Conservation (phyloP, 1,139 yeast species). For the Blastobotrys ciferrii region DNA sequence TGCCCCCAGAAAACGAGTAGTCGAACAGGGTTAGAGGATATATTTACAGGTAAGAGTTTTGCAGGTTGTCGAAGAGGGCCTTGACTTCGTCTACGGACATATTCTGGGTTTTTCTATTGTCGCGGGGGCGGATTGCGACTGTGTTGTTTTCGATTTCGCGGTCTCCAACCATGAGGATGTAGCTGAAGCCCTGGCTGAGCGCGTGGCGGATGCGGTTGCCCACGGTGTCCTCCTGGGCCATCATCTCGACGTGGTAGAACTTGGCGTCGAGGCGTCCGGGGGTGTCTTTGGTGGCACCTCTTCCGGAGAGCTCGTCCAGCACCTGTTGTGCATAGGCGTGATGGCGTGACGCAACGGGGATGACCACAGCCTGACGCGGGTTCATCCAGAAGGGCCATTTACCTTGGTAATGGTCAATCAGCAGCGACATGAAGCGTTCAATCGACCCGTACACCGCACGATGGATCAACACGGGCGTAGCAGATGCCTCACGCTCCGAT, state of each 20-base stretch:
- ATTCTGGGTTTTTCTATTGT: slow-evolving; percentile 44
- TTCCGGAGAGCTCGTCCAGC: slow-evolving; percentile 49
- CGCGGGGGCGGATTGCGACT: slow-evolving; percentile 66
- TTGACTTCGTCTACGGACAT: slow-evolving; percentile 31
- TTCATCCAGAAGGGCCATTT: slow-evolving; percentile 99
- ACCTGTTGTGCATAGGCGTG: slow-evolving; percentile 52
- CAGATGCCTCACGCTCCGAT: slow-evolving; percentile 3
- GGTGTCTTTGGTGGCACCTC: slow-evolving; percentile 10
- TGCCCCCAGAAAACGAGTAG: neutral
- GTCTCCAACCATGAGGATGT: slow-evolving; percentile 82
- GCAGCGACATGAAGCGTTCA: slow-evolving; percentile 86
- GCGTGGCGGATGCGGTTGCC: slow-evolving; percentile 82
- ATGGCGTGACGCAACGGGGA: slow-evolving; percentile 73
- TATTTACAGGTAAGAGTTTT: slow-evolving; percentile 24
- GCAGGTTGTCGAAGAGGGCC: slow-evolving; percentile 29
- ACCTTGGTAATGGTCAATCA: slow-evolving; percentile 88
- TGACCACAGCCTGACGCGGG: slow-evolving; percentile 86
- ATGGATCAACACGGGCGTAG: slow-evolving; percentile 84
- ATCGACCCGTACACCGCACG: slow-evolving; percentile 94
- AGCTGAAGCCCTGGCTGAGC: slow-evolving; percentile 71
- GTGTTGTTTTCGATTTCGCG: slow-evolving; percentile 64
- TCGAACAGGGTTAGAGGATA: neutral
- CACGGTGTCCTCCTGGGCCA: slow-evolving; percentile 70
- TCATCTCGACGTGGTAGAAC: slow-evolving; percentile 73
- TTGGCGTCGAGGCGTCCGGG: slow-evolving; percentile 48